Base-by-base conservation (phyloP, 345 rosid species). In the Anacardium occidentale region DNA sequence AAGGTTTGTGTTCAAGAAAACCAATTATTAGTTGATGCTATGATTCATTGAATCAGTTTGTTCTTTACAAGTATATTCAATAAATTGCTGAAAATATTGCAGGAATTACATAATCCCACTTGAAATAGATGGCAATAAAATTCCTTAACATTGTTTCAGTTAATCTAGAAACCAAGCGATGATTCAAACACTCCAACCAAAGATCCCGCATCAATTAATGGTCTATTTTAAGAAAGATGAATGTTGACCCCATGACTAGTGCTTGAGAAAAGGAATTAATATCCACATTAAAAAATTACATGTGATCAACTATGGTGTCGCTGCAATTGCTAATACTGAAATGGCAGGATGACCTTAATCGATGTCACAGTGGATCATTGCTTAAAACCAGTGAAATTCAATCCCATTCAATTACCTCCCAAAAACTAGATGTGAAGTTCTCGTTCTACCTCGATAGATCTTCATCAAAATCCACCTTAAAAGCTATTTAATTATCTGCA, bases 141-240 rank as follows among this genome's bases (percentile, higher is more conserved):
- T 53, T 5, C 57, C 57, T 53, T 53, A 26, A 15, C 65, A 32
- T 37, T 32, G 22, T 37, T 26, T 34, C 47, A 42, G 10, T 34
- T 2, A 18, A 20, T 7, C 48, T 20, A 10, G 24, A 34, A 12
- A n/a, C 34, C 34, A 29, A 29, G 2, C 4, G 37, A 34, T 10
- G 12, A 44, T 64, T 64, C 68, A 64, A 64, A 64, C 68, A 45
- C 21, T 22, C n/a, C 32, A 54, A 45, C 2, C 24, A 64, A 3
- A 5, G 53, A 54, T 45, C 68, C 54, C 34, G 45, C 53, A 18
- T 4, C 3, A 11, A 48, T 48, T 11, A 3, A 64, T 64, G 68
- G n/a, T 45, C 12, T 45, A 20, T 45, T 45, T 47, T 45, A 22
- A 45, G 13, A 3, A 47, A 0, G 45, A 3, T 64, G 67, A 50